Conservation (phyloP, 805 yeast genomes). For the Torulaspora microellipsoides region DNA sequence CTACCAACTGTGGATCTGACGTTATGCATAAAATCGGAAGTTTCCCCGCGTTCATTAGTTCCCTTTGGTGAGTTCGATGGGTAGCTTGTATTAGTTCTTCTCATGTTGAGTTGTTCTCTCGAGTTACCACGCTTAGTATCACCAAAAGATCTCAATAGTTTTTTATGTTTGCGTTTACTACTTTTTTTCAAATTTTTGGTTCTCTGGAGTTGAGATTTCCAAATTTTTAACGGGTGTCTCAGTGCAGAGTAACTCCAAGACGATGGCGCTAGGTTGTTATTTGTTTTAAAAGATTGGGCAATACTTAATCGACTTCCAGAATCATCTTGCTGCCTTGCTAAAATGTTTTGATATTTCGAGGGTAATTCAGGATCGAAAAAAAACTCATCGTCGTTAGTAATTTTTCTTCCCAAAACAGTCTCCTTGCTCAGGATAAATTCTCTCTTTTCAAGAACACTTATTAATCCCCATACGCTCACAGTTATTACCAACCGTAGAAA, state of each 20-base stretch:
- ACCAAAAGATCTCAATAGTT: not conserved
- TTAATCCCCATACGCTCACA: conserved; percentile 34
- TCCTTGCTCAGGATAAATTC: conserved; percentile 25
- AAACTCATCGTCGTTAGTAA: conserved; percentile 27
- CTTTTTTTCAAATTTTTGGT: conserved; percentile 7
- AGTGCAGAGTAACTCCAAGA: not conserved
- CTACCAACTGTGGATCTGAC: too few species aligned
- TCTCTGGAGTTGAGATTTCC: conserved; percentile 14
- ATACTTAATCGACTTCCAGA: conserved; percentile 1
- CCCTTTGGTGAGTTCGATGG: not conserved
- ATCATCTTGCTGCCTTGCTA: not conserved
- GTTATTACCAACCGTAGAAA: conserved; percentile 28
- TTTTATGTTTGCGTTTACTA: conserved; percentile 3
- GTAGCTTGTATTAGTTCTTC: not conserved
- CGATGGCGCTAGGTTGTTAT: not conserved
- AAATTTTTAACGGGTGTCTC: conserved; percentile 8
- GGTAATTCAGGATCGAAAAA: conserved; percentile 26
- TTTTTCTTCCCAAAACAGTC: conserved; percentile 32
- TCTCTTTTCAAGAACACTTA: conserved; percentile 29
- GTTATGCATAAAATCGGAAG: too few species aligned
- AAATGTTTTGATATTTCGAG: not conserved
- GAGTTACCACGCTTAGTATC: not conserved
- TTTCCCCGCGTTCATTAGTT: too few species aligned
- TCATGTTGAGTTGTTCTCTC: not conserved
- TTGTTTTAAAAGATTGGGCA: not conserved